Conservation (phyloP, 192 early-diverging fungal species). For the Geranomyces variabilis region DNA sequence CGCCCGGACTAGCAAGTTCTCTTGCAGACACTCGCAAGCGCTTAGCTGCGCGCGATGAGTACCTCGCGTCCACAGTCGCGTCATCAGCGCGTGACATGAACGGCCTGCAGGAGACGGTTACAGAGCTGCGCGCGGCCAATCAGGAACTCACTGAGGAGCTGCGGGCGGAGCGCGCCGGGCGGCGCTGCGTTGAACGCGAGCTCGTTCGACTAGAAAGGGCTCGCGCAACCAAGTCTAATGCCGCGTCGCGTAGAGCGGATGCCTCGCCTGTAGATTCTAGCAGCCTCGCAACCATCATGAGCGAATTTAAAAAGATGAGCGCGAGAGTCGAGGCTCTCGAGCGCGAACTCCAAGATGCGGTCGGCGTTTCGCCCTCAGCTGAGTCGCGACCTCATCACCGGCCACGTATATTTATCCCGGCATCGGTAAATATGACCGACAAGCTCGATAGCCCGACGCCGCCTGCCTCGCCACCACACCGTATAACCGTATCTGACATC, state of each 20-base stretch:
- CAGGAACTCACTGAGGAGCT: neutral
- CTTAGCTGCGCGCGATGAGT: neutral
- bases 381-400: too few relatives aligned
- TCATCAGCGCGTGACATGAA: conserved; percentile 2
- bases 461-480: too few relatives aligned
- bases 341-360: neutral
- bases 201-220: neutral
- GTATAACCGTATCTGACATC: too few relatives aligned
- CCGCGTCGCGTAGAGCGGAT: neutral
- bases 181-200: conserved; percentile 4
- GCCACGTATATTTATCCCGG: too few relatives aligned
- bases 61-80: neutral
- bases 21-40: neutral
- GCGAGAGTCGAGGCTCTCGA: neutral
- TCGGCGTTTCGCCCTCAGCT: too few relatives aligned
- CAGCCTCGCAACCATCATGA: neutral
- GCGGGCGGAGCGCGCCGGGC: neutral
- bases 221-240: neutral
- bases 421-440: too few relatives aligned
- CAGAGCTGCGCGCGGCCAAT: neutral
- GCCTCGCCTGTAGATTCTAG: neutral
- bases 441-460: too few relatives aligned
- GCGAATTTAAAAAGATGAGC: conserved; percentile 6
- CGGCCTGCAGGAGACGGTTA: neutral
- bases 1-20: neutral